A percentile compares a stretch with the other conserved stretches of the same genome.
Conservation (phyloP, 1,139 yeast genomes). For the Blastobotrys illinoisensis region DNA sequence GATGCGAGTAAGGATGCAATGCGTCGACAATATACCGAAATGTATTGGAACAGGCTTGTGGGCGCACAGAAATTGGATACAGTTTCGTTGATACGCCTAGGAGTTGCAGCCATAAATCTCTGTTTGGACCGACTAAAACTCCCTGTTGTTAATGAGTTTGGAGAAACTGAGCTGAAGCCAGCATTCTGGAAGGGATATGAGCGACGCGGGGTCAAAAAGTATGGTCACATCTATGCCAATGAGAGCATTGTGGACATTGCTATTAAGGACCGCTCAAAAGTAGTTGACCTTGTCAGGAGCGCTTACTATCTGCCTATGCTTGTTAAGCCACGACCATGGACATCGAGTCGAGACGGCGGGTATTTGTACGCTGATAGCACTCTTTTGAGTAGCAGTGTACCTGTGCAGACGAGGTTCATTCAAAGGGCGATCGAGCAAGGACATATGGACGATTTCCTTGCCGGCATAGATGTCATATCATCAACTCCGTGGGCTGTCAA, state of each 20-base stretch:
- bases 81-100: neutral
- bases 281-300: conserved; percentile 37
- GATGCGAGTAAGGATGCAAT: conserved; percentile 36
- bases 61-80: neutral
- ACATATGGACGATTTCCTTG: conserved; percentile 55
- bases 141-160: conserved; percentile 30
- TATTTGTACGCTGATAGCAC: conserved; percentile 54
- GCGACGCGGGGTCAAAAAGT: conserved; percentile 57
- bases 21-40: conserved; percentile 35
- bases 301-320: conserved; percentile 88
- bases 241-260: conserved; percentile 49
- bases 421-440: conserved; percentile 66
- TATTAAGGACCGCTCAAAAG: conserved; percentile 28
- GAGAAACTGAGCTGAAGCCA: conserved; percentile 48
- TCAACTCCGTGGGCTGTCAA: conserved; percentile 86
- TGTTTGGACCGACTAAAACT: neutral
- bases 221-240: conserved; percentile 74
- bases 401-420: conserved; percentile 61
- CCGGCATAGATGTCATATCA: conserved; percentile 80
- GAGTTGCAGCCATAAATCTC: neutral
- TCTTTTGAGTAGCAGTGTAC: conserved; percentile 50
- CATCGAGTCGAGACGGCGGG: conserved; percentile 67
- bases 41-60: conserved; percentile 29
- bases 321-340: conserved; percentile 78
- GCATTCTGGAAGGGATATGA: conserved; percentile 83